These are phyloP conservation scores for Ogataea glucozyma DNA, from an alignment of 805 yeast genomes.

Conservation along the genomic window DNA sequence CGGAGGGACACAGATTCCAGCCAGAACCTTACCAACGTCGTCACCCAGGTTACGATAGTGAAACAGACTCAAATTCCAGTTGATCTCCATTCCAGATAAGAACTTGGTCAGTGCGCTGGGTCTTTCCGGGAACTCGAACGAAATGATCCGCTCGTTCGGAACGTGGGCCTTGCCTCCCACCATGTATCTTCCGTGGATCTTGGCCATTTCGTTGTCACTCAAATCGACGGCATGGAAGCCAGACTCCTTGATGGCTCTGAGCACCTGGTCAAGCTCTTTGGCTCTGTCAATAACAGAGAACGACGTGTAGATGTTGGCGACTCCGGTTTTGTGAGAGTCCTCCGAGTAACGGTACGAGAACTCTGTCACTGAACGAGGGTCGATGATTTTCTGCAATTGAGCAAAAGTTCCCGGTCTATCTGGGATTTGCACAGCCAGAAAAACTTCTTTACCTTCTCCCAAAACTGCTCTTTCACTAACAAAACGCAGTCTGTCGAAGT, in stretches of 20 bases:
- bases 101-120: slow-evolving; percentile 92
- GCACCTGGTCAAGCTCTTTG: slow-evolving; percentile 67
- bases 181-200: slow-evolving; percentile 91
- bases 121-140: slow-evolving; percentile 95
- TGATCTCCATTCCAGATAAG: slow-evolving; percentile 64
- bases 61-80: slow-evolving; percentile 93
- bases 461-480: slow-evolving; percentile 96
- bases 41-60: slow-evolving; percentile 97
- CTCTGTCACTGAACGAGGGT: slow-evolving; percentile 91
- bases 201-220: slow-evolving; percentile 91
- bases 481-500: slow-evolving; percentile 92
- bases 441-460: slow-evolving; percentile 98
- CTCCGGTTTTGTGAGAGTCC: slow-evolving; percentile 38
- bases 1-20: slow-evolving; percentile 85
- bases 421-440: slow-evolving; percentile 86
- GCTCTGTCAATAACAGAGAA: slow-evolving; percentile 79
- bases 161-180: slow-evolving; percentile 88
- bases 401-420: slow-evolving; percentile 90
- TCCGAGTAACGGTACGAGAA: slow-evolving; percentile 80
- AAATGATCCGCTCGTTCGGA: slow-evolving; percentile 71
- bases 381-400: slow-evolving; percentile 70
- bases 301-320: slow-evolving; percentile 84
- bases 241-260: slow-evolving; percentile 54
- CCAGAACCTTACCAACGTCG: slow-evolving; percentile 88
- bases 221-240: slow-evolving; percentile 82